These are phyloP conservation scores for Diplosphaera chodatii DNA, from an alignment of 139 green algal genomes.

Conservation along the genomic window DNA sequence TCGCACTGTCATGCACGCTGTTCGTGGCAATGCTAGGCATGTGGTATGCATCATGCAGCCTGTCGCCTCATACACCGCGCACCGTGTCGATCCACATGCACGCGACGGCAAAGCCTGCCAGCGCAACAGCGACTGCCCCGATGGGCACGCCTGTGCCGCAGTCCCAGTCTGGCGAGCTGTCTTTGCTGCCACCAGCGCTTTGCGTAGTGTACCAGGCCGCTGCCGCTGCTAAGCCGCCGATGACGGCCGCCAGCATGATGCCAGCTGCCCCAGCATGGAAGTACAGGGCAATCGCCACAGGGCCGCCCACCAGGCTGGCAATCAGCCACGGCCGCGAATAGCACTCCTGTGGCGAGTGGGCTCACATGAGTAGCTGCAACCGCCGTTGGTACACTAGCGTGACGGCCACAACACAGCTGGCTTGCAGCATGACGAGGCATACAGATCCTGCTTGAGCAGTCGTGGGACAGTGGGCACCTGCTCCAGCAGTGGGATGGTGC, in stretches of 20 bases:
- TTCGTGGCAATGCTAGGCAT: too few species aligned
- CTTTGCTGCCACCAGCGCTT: neutral
- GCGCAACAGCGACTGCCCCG: constrained; percentile 44
- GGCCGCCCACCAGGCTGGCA: neutral
- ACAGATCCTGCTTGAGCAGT: too few species aligned
- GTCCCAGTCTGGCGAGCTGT: constrained; percentile 19
- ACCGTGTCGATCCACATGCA: constrained; percentile 73
- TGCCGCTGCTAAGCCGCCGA: neutral
- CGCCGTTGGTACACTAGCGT: too few species aligned
- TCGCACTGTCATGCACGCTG: too few species aligned
- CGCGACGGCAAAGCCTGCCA: constrained; percentile 66
- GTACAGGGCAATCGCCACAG: neutral
- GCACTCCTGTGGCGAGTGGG: constrained; percentile 9
- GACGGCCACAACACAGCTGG: too few species aligned
- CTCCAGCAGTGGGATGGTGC: constrained; percentile 29
- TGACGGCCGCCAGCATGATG: neutral
- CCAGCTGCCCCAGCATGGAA: neutral
- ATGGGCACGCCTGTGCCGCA: constrained; percentile 22
- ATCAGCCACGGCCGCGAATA: constrained; percentile 16
- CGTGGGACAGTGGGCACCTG: too few species aligned
- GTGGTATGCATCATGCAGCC: too few species aligned
- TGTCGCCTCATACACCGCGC: too few species aligned
- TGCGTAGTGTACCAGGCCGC: neutral
- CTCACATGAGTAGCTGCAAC: too few species aligned
- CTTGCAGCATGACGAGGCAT: too few species aligned